Base-by-base conservation (phyloP, 2,329 filamentous ascomycete genomes). In the Cordyceps cateniannulata region DNA sequence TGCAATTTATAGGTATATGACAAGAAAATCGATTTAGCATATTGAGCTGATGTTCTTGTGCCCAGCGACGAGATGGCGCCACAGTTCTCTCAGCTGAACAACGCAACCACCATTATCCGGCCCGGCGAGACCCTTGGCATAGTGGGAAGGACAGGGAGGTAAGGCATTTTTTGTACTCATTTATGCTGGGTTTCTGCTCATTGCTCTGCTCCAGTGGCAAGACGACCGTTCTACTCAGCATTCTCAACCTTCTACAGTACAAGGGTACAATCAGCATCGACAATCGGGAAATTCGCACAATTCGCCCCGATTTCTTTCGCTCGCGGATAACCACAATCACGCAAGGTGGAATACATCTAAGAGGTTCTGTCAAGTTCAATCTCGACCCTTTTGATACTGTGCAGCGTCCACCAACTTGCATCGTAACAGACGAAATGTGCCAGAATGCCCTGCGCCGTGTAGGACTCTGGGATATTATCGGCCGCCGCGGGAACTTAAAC, bases 211-310 rank as follows among this genome's bases (percentile, higher is more conserved):
- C 5, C 9, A 60, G 58, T 24, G 58, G 58, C 14, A 60, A 60
- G 18, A 40, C 58, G 3, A 54, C 58, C 5, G 45, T 55, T 14
- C 5, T 60, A 3, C 50, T 60, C 12, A 54, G 49, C 9, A 40
- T 60, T 6, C 51, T 60, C 4, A 60, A 38, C 20, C n/a, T 60
- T 5, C 6, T 60, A 3, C 12, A 53, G 14, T 54, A 54, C 12
- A 38, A 32, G 9, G 50, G 58, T 16, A 54, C 42, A 10, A 60
- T 60, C 50, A 60, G 22, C 29, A 48, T 60, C 18, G 58, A 60
- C n/a, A 18, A 49, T 32, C 50, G 50, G 10, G 58, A 60, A 7
- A 48, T 60, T 24, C 40, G 29, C 10, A 54, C 58, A 14, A 14
- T 60, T 1, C 42, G 29, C 6, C 58, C 49, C 16, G 50, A 54